These are phyloP conservation scores for Acanthamoeba sp. DNA, from an alignment of 208 protist species.

Conservation along the genomic window DNA sequence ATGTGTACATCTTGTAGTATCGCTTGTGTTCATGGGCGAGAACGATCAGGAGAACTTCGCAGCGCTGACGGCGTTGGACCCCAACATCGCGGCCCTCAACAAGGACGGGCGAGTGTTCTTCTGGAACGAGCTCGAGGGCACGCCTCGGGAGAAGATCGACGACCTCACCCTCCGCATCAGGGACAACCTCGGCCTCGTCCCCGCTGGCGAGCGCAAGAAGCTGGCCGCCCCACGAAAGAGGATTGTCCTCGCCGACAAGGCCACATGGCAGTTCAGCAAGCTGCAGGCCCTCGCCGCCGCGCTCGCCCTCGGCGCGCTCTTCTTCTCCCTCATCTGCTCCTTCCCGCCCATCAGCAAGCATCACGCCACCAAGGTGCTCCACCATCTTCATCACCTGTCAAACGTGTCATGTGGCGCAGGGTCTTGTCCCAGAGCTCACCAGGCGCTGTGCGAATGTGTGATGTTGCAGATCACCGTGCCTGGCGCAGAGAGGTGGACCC, in stretches of 20 bases:
- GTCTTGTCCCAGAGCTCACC: too few relatives aligned
- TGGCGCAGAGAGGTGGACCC: background rate
- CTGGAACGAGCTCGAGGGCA: slow-evolving; percentile 49
- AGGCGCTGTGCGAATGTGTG: too few relatives aligned
- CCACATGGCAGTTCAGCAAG: background rate
- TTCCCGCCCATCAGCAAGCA: background rate
- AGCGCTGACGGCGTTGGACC: background rate
- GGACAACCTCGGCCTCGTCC: background rate
- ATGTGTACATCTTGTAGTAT: background rate
- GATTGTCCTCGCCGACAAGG: background rate
- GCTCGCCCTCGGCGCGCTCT: background rate
- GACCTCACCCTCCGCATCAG: background rate
- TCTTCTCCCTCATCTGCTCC: slow-evolving; percentile 3
- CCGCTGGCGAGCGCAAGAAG: background rate
- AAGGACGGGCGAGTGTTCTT: background rate
- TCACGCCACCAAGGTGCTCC: background rate
- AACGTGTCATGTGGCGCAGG: too few relatives aligned
- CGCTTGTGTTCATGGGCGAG: slow-evolving; percentile 14
- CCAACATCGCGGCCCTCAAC: background rate
- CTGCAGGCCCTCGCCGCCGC: background rate
- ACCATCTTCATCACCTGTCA: too few relatives aligned
- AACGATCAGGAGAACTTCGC: slow-evolving; percentile 43
- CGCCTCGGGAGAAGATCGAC: background rate
- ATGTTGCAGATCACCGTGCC: background rate
- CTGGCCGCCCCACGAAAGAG: background rate